These are phyloP conservation scores for Vigna reflexopilosa DNA, from an alignment of 306 rosid genomes.

Conservation along the genomic window DNA sequence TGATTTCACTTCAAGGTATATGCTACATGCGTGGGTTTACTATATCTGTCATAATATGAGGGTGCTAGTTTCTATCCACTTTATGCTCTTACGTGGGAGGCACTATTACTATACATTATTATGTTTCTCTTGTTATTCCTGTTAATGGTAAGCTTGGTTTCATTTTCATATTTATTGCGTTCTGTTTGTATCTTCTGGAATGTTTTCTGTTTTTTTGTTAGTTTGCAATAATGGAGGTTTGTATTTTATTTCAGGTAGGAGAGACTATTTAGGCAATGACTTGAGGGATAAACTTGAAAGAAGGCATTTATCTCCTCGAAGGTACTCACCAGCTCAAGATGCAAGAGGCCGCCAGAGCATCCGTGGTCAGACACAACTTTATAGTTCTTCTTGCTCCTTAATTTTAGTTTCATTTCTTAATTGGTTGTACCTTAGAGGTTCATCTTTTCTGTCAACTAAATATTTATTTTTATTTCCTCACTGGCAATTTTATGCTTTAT, in stretches of 20 bases:
- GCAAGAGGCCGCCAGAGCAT: conserved; percentile 60
- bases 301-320: conserved; percentile 66
- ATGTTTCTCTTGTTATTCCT: conserved; percentile 76
- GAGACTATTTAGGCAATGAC: conserved; percentile 69
- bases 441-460: conserved; percentile 27
- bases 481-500: conserved; percentile 35
- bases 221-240: conserved; percentile 39
- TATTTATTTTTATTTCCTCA: conserved; percentile 13
- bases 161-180: conserved; percentile 41
- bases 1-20: conserved; percentile 59
- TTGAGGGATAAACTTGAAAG: conserved; percentile 86
- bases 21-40: conserved; percentile 65
- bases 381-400: conserved; percentile 37
- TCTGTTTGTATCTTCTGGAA: conserved; percentile 37
- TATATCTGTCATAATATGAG: conserved; percentile 54
- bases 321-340: conserved; percentile 72
- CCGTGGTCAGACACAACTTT: conserved; percentile 63
- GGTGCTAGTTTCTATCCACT: conserved; percentile 57
- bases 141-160: conserved; percentile 81
- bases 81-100: conserved; percentile 77
- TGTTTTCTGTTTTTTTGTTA: conserved; percentile 33
- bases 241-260: conserved; percentile 66
- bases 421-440: conserved; percentile 14
- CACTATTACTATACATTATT: conserved; percentile 69
- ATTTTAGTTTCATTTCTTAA: conserved; percentile 28